Conservation (phyloP, 164 flowering plant species). For the Kingdonia uniflora region DNA sequence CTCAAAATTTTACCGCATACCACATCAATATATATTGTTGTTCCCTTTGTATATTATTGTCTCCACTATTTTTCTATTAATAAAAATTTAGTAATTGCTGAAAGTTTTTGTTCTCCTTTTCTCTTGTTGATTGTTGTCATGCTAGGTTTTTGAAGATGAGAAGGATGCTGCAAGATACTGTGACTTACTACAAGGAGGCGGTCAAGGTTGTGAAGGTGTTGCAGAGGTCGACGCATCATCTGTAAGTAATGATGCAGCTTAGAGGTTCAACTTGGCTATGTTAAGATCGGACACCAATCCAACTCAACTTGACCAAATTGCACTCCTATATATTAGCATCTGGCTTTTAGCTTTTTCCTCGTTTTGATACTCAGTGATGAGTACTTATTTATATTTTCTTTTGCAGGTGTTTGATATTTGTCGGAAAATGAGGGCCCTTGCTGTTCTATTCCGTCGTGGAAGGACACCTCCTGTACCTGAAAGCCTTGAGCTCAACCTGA, state of each 20-base stretch:
- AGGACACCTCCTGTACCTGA: slow-evolving; percentile 83
- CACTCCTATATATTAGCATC: neutral
- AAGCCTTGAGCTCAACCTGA: slow-evolving; percentile 71
- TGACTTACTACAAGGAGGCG: slow-evolving; percentile 82
- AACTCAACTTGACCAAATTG: no score
- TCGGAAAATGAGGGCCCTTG: slow-evolving; percentile 73
- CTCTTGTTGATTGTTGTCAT: neutral
- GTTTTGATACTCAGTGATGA: neutral
- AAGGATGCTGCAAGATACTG: slow-evolving; percentile 80
- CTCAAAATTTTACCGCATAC: no score
- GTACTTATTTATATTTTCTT: neutral
- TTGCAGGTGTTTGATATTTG: slow-evolving; percentile 90
- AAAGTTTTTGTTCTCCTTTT: neutral
- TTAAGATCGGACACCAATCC: no score
- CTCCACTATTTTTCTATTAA: no score
- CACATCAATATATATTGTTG: no score
- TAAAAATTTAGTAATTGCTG: no score
- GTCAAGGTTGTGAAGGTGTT: slow-evolving; percentile 90
- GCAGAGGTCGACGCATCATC: slow-evolving; percentile 94
- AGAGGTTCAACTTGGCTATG: no score
- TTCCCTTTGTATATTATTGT: no score
- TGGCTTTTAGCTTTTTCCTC: neutral
- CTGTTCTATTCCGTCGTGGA: slow-evolving; percentile 80
- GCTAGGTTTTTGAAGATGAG: slow-evolving; percentile 91
- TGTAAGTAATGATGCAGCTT: slow-evolving; percentile 27